Evolutionary conservation across 2,329 filamentous ascomycete genomes (phyloP), one percentile per base, ranked within the genome.

Genomic region (Podosphaera fusca): DNA sequence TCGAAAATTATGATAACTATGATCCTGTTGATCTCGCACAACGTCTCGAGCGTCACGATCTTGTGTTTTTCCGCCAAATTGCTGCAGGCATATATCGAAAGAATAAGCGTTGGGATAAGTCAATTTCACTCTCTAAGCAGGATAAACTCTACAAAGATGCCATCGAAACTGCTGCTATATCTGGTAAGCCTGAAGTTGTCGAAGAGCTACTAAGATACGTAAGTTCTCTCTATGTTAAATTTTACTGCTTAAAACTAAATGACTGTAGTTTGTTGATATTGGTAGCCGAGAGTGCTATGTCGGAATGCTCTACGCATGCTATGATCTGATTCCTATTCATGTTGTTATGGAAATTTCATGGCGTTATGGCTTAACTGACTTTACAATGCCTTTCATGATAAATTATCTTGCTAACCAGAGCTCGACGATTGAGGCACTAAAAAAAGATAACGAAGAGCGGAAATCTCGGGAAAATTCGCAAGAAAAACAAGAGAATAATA

Each of bases 301-400:
- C n/a, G 94, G 89, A 68, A 98, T 98, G 89, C 79, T 98, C 54
- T 98, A 98, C 68, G 84, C 94, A 56, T 98, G 92, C 77, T 95
- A 98, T 72, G 92, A 96, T 59, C 84, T 98, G 60, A 89, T 98
- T 64, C 87, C 87, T 21, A 84, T 94, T 2, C 88, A 96, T 67
- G 76, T 94, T 56, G 84, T 98, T 59, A 80, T 98, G 70, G 92
- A 98, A 74, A 79, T 98, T 58, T 96, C 92, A 59, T 98, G 92
- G 92, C 90, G 92, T 64, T 78, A 95, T 68, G 87, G 88, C 59
- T 83, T 98, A 45, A 81, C 83, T 65, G 92, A 98, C 74, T 98
- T 95, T 73, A 94, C 89, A 53, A 98, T 98, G 94, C 92, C 92
- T 21, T 98, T 94, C 76, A 94, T 98, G 87, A 96, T 98, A 79